Base-by-base conservation (phyloP, 352 stramenopile species). In the Globisporangium parvum region DNA sequence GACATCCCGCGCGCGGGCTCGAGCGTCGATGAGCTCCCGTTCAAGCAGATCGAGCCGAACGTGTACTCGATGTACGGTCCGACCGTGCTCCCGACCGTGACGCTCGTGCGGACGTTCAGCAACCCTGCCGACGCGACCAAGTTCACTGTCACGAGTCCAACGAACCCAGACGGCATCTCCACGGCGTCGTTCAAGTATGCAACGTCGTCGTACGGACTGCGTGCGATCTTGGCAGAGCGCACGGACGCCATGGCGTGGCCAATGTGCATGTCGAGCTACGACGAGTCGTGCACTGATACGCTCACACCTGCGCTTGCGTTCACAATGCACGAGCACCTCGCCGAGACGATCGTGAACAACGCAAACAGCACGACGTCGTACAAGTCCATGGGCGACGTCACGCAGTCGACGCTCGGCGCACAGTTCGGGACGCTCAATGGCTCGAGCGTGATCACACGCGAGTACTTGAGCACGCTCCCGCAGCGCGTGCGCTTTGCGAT, bases 401-500 rank as follows among this genome's bases (percentile, higher is more conserved):
- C 71, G 31, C 64, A 71, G 14, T 62, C 71, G 20, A 69, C 70
- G 24, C 45, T 60, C 26, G 51, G 47, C 42, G 37, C 51, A 9
- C 47, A 54, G 21, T 55, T 24, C 41, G 40, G 47, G 39, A 40
- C 48, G 15, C 40, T 57, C 17, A 57, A 61, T 40, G 48, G 46
- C 28, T 63, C 65, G 24, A 69, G 57, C 40, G 51, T 60, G 21
- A 70, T 75, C 63, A 66, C 73, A 20, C 55, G 69, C 51, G 73
- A 72, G 37, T 74, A 74, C 45, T 41, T 83, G 24, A 75, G 68
- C 35, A 59, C 69, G 8, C 60, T 83, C 3, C 69, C 73, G 21
- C 70, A 83, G 57, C 73, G 73, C 20, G 63, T 80, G 35, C 75
- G 70, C 48, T 83, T 83, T 24, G 61, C 69, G 10, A 65, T 76